Conservation (phyloP, 441 rosid genomes). For the Raphanus hybrid region DNA sequence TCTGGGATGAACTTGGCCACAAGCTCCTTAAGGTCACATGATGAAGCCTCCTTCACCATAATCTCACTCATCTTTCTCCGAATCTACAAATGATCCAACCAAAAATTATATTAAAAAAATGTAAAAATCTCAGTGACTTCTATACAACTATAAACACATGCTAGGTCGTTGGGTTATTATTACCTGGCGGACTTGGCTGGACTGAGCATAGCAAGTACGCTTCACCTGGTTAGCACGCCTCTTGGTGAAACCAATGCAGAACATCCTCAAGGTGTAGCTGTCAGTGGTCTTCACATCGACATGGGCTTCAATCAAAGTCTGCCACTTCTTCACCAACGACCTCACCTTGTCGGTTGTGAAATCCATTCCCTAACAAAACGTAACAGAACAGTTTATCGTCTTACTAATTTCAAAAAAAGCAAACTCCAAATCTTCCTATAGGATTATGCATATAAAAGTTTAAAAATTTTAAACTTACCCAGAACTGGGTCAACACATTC, state of each 20-base stretch:
- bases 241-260: constrained; percentile 91
- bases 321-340: constrained; percentile 92
- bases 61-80: constrained; percentile 80
- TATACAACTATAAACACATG: background rate
- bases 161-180: background rate
- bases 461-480: constrained; percentile 67
- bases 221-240: constrained; percentile 90
- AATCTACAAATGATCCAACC: constrained; percentile 48
- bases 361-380: constrained; percentile 64
- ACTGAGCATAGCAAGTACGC: constrained; percentile 89
- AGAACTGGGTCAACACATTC: constrained; percentile 88
- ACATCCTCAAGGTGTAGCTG: constrained; percentile 75
- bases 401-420: background rate
- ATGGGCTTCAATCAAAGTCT: constrained; percentile 86
- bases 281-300: constrained; percentile 76
- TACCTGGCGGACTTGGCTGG: constrained; percentile 90
- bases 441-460: no score
- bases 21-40: constrained; percentile 76
- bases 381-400: constrained; percentile 28
- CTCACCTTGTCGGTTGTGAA: constrained; percentile 90
- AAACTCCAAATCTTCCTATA: background rate
- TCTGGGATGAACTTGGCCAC: constrained; percentile 77
- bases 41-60: constrained; percentile 68
- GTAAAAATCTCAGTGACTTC: background rate
- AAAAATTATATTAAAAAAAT: no score